phyloP scores from a whole-genome alignment of 495 filamentous ascomycete genomes.

The Penicillium chermesinum region DNA sequence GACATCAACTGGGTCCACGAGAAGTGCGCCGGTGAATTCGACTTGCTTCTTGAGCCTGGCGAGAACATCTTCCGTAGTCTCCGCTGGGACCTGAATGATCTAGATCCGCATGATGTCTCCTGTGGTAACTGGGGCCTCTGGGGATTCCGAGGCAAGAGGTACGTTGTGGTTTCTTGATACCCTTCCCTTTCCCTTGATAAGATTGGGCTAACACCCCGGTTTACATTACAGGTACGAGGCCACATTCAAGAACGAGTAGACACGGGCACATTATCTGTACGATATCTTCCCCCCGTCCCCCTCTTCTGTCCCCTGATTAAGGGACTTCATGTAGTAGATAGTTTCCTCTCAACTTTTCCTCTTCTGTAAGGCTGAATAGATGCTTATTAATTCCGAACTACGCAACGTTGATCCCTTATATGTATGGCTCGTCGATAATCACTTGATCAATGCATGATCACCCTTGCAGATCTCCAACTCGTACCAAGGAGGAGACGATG shows the following conservation, averaged over 20 bases:
- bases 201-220: too few species aligned
- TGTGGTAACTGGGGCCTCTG: slow-evolving; percentile 96
- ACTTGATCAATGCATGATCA: not conserved
- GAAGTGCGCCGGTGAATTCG: slow-evolving; percentile 80
- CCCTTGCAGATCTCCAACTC: not conserved
- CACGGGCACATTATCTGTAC: slow-evolving; percentile 16
- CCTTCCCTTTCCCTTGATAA: too few species aligned
- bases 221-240: slow-evolving; percentile 46
- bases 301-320: not conserved
- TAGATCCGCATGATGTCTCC: slow-evolving; percentile 90
- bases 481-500: not conserved
- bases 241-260: slow-evolving; percentile 21
- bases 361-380: not conserved
- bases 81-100: slow-evolving; percentile 94
- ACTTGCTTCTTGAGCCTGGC: slow-evolving; percentile 83
- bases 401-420: not conserved
- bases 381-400: not conserved
- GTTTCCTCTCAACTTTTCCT: slow-evolving; percentile 1
- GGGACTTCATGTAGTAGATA: slow-evolving; percentile 8
- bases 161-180: slow-evolving; percentile 33
- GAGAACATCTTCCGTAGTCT: slow-evolving; percentile 94
- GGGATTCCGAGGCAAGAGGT: slow-evolving; percentile 97
- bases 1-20: slow-evolving; percentile 86
- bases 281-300: slow-evolving; percentile 11
- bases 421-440: not conserved